Base-by-base conservation (phyloP, 192 early-diverging fungal genomes). In the Coemansia sp. region DNA sequence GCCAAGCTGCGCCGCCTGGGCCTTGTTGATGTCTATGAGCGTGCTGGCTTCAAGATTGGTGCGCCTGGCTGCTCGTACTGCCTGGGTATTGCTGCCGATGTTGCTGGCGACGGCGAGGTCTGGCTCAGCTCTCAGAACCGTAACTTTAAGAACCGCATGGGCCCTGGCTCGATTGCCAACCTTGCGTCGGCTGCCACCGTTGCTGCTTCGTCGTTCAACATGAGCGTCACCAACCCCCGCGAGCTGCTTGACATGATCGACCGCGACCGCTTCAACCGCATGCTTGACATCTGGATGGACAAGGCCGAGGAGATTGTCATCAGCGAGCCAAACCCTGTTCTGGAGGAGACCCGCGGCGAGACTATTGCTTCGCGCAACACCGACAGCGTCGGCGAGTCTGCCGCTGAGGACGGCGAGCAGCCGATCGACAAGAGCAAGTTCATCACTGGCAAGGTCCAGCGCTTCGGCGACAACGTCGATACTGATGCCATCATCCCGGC, bases 71-170 rank as follows among this genome's bases (percentile, higher is more conserved):
- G 89, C 76, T 85, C 83, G 22, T 91, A 91, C 83, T 91, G 89
- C 71, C 82, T 91, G 56, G 89, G 83, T 34, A 84, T 91, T 63
- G 89, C 85, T 12, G 89, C 89, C 15, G 89, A 91, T 54, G 79
- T 82, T 59, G 89, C 89, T 42, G 82, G 84, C 39, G 87, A 88
- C 39, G 89, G 89, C 38, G 87, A 91, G 68, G 82, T 91, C 12
- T 91, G 89, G 89, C 78, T 91, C 54, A 86, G 84, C 66, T 89
- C 87, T 53, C 89, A 91, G 81, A 91, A 91, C 83, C 83, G 89
- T 62, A 91, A 91, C 70, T 91, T 91, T 67, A 87, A 86, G 77
- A 91, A 91, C 74, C 84, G 89, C 59, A 91, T 91, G 89, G 89
- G 89, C 21, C 85, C 86, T 49, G 89, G 89, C 45, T 84, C 85